A percentile compares a stretch with the other conserved stretches of the same genome.
Conservation (phyloP, 495 filamentous ascomycete genomes). For the Neurospora pannonica region DNA sequence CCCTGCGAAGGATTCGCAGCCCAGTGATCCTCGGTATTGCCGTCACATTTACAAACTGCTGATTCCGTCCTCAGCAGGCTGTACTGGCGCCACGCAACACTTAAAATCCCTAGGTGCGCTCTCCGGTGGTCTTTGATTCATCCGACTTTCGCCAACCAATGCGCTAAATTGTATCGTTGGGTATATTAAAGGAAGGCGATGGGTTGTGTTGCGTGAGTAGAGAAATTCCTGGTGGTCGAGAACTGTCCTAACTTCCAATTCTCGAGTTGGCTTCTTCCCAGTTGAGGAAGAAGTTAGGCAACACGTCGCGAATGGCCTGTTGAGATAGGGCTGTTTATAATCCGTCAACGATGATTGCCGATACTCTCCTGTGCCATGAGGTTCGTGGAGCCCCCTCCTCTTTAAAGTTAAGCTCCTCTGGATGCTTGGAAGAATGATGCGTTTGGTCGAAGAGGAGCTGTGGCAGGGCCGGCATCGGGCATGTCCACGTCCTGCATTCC, state of each 20-base stretch:
- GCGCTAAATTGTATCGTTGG: background rate
- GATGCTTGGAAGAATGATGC: conserved; percentile 34
- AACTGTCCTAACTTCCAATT: background rate
- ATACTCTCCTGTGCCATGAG: background rate
- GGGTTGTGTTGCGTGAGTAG: background rate
- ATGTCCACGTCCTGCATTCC: conserved; percentile 34
- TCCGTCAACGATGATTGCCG: background rate
- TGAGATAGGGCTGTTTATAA: background rate
- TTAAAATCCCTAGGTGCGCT: background rate
- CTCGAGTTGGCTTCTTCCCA: background rate
- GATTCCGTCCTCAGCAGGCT: too few species aligned
- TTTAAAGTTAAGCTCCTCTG: background rate
- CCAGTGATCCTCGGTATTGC: background rate
- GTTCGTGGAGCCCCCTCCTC: background rate
- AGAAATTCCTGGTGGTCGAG: background rate
- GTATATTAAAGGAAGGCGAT: background rate
- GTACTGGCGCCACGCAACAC: background rate
- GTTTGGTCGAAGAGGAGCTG: conserved; percentile 27
- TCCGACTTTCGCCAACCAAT: background rate
- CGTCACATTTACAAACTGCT: background rate
- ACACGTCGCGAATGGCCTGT: background rate
- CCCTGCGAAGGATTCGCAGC: background rate
- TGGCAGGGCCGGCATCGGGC: conserved; percentile 38
- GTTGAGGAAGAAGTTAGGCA: background rate
- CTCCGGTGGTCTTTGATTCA: background rate